Base-by-base conservation (phyloP, 495 filamentous ascomycete genomes). In the Podospora tetraspora region DNA sequence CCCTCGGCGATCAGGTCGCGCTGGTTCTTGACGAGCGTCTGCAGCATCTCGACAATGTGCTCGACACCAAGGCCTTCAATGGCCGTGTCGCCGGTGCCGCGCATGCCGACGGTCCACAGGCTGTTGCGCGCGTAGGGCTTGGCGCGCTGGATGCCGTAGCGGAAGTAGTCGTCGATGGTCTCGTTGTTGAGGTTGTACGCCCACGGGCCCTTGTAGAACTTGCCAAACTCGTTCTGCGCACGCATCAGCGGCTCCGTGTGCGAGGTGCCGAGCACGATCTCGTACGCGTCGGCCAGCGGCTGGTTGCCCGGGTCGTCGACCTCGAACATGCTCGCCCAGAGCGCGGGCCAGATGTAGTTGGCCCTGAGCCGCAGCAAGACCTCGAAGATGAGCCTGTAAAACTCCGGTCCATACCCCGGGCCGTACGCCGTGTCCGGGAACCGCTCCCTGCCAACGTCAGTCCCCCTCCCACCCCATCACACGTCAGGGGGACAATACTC, bases 171-270 rank as follows among this genome's bases (percentile, higher is more conserved):
- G 21, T 85, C 81, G 68, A 93, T 87, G 30, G 85, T 86, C 29
- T 81, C 81, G 59, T 89, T 86, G 73, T 92, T 92, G 2, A 81
- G 84, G 58, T 84, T 84, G 79, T 89, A 92, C 58, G 87, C 81
- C 89, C 89, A 92, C 16, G 88, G 84, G 5, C 82, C 83, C 34
- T 72, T 72, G 71, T 84, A 84, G 68, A 89, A 87, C 0, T 79
- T 82, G 27, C 80, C 81, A 73, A 89, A 90, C 76, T 93, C 91
- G 62, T 90, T 90, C 43, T 89, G 88, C 23, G 87, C 87, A 13
- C 89, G 84, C 80, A 87, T 85, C 84, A 93, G 85, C 4, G 90
- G 90, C 76, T 93, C 90, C 4, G 89, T 90, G 75, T 93, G 90
- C 4, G 85, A 89, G 0, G 87, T 88, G 8, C 88, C 88, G 66